phyloP scores from a whole-genome alignment of 805 yeast species.

The Wickerhamomyces rabaulensis region DNA sequence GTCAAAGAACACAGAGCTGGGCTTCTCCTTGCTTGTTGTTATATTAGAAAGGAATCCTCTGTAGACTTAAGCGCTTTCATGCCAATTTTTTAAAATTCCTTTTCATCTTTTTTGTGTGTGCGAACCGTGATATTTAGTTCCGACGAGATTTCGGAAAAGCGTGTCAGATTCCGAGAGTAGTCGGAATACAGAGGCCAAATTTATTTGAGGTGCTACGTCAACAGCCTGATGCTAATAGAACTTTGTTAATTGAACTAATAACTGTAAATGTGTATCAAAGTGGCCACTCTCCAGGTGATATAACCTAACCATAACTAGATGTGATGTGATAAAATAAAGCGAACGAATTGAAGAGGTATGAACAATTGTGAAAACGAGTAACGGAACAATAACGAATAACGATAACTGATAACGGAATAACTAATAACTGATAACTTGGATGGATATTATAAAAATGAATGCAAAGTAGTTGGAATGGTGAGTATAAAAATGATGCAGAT shows the following conservation, averaged over 20 bases:
- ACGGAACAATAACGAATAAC: neutral
- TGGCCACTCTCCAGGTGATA: neutral
- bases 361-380: neutral
- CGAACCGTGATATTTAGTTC: too few species aligned
- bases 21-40: neutral
- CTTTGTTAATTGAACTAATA: too few species aligned
- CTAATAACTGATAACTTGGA: neutral
- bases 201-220: too few species aligned
- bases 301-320: neutral
- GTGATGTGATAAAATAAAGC: neutral
- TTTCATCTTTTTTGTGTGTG: neutral
- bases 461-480: neutral
- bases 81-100: neutral
- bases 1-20: neutral
- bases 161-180: too few species aligned
- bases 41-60: too few species aligned
- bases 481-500: neutral
- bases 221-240: too few species aligned
- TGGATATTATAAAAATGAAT: neutral
- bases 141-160: too few species aligned
- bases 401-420: neutral
- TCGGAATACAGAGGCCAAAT: too few species aligned
- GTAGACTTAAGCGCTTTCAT: neutral
- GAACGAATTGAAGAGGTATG: neutral
- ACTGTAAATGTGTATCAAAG: neutral